Conservation (phyloP, 1,284 basidiomycete species). For the Apiotrichum brassicae region DNA sequence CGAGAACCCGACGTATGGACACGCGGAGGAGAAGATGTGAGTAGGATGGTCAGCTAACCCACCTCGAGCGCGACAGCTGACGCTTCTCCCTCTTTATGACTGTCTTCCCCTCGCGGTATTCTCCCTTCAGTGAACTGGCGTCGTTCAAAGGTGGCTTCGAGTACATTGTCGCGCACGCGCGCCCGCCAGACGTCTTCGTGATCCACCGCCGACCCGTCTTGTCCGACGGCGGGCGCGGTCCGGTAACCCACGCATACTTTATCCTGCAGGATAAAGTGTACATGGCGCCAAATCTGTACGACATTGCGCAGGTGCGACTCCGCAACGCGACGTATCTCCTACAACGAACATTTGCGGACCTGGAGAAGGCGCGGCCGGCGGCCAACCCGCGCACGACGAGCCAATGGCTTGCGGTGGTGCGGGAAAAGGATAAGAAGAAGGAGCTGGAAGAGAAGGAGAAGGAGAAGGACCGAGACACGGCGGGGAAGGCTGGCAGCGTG, state of each 20-base stretch:
- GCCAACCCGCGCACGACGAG: slow-evolving; percentile 36
- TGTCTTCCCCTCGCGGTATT: too few species aligned
- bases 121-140: slow-evolving; percentile 24
- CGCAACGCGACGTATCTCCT: slow-evolving; percentile 28
- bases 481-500: too few species aligned
- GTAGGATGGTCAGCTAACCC: too few species aligned
- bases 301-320: slow-evolving; percentile 30
- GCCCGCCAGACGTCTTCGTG: slow-evolving; percentile 37
- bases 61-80: too few species aligned
- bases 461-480: neutral
- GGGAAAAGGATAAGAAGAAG: neutral
- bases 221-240: slow-evolving; percentile 22
- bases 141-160: slow-evolving; percentile 38
- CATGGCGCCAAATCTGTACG: slow-evolving; percentile 35
- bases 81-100: too few species aligned
- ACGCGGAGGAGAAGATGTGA: slow-evolving; percentile 39
- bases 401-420: slow-evolving; percentile 31
- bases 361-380: slow-evolving; percentile 32
- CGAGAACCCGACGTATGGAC: slow-evolving; percentile 35
- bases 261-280: slow-evolving; percentile 41
- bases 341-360: slow-evolving; percentile 27
- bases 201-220: slow-evolving; percentile 36
- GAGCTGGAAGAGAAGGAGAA: neutral
- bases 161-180: slow-evolving; percentile 38
- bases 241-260: slow-evolving; percentile 33